Evolutionary conservation across 106 monocot species (phyloP).

Genomic region (Acorus gramineus): DNA sequence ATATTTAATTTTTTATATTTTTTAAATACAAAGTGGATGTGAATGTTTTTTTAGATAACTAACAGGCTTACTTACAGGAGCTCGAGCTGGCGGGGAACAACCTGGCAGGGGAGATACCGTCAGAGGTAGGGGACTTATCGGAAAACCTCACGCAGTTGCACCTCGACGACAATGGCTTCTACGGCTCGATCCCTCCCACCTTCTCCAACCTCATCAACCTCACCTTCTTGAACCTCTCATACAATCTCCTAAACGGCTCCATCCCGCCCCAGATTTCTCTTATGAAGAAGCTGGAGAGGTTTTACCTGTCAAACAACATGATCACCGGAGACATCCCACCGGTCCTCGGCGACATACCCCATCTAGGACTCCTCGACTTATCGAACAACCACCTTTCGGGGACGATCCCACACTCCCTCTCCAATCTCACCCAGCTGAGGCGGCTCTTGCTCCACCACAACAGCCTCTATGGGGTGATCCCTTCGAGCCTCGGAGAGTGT

Average conservation of each 20-base stretch:
- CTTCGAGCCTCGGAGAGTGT: slow-evolving; percentile 50
- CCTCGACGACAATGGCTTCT: slow-evolving; percentile 56
- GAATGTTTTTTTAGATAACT: too few relatives aligned
- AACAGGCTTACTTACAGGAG: slow-evolving; percentile 23
- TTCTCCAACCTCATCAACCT: slow-evolving; percentile 75
- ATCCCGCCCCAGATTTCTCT: slow-evolving; percentile 56
- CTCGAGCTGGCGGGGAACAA: slow-evolving; percentile 59
- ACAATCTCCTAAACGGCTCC: slow-evolving; percentile 64
- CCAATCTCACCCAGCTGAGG: slow-evolving; percentile 50
- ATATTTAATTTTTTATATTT: too few relatives aligned
- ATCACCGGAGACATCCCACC: slow-evolving; percentile 59
- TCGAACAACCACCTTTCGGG: slow-evolving; percentile 58
- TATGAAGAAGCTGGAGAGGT: slow-evolving; percentile 35
- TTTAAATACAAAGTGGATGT: too few relatives aligned
- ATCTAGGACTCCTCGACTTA: slow-evolving; percentile 52
- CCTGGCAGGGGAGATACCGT: slow-evolving; percentile 39
- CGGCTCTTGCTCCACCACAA: slow-evolving; percentile 56
- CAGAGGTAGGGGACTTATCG: slow-evolving; percentile 37
- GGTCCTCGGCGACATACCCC: slow-evolving; percentile 35
- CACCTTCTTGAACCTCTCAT: slow-evolving; percentile 62
- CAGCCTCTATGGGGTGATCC: slow-evolving; percentile 47
- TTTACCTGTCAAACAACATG: slow-evolving; percentile 55
- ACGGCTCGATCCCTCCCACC: slow-evolving; percentile 52
- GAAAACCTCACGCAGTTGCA: slow-evolving; percentile 43
- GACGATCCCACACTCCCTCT: slow-evolving; percentile 39